Conservation (phyloP, 495 filamentous ascomycete species). For the Alectoria sarmentosa region DNA sequence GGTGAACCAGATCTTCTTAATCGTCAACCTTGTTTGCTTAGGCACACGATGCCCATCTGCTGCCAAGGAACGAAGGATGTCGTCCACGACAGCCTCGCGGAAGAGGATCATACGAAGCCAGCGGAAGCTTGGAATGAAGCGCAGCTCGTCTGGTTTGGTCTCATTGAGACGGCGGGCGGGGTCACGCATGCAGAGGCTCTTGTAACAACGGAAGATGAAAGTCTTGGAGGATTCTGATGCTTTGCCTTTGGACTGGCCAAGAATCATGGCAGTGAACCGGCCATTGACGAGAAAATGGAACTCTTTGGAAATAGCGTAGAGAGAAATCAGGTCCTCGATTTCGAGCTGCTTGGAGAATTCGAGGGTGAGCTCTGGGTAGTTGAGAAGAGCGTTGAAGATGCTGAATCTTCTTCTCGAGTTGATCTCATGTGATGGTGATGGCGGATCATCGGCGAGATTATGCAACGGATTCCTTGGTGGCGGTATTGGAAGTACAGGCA, state of each 20-base stretch:
- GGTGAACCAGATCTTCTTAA: slow-evolving; percentile 60
- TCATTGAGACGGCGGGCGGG: slow-evolving; percentile 31
- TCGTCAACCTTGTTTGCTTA: slow-evolving; percentile 30
- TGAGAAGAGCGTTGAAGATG: slow-evolving; percentile 44
- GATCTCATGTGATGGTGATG: background rate
- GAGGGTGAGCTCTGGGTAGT: slow-evolving; percentile 42
- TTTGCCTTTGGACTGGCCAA: slow-evolving; percentile 35
- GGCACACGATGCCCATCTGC: slow-evolving; percentile 47
- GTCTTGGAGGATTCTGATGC: slow-evolving; percentile 40
- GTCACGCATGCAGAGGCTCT: slow-evolving; percentile 43
- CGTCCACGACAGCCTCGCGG: slow-evolving; percentile 41
- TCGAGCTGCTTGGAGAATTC: slow-evolving; percentile 44
- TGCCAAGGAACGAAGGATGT: slow-evolving; percentile 49
- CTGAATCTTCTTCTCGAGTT: slow-evolving; percentile 32
- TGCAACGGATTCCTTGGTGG: background rate
- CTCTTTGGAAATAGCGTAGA: slow-evolving; percentile 50
- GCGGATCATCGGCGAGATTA: background rate
- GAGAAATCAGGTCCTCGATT: slow-evolving; percentile 42
- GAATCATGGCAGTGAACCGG: slow-evolving; percentile 36
- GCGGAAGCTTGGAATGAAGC: slow-evolving; percentile 39
- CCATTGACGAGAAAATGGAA: slow-evolving; percentile 48
- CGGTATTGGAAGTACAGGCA: background rate
- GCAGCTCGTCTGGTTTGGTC: slow-evolving; percentile 21
- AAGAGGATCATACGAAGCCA: slow-evolving; percentile 49
- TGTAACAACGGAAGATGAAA: slow-evolving; percentile 48